phyloP scores from a whole-genome alignment of 2,329 filamentous ascomycete genomes.

The Tolypocladium tropicale region DNA sequence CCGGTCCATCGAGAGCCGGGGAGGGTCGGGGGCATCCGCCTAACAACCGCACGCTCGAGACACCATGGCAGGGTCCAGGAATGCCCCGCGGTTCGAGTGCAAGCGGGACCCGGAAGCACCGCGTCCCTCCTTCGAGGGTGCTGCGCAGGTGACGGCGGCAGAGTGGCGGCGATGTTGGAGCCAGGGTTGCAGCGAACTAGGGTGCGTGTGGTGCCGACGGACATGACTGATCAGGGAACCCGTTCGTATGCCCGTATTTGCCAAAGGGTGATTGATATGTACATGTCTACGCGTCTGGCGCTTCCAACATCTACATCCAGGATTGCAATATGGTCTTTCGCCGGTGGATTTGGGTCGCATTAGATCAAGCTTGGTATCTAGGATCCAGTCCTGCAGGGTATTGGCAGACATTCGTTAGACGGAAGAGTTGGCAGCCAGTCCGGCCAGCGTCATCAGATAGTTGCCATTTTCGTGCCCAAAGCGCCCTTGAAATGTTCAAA shows the following conservation, averaged over 20 bases:
- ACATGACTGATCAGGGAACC: neutral
- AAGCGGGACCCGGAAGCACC: neutral
- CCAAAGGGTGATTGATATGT: no score
- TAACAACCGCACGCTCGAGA: neutral
- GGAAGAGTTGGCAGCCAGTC: neutral
- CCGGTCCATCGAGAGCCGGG: neutral
- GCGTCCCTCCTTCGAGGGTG: constrained; percentile 2
- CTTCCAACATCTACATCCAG: no score
- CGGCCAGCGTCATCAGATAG: neutral
- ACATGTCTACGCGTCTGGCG: neutral
- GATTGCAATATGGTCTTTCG: no score
- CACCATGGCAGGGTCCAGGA: neutral
- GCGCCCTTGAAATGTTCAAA: no score
- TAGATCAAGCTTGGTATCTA: neutral
- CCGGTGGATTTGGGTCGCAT: neutral
- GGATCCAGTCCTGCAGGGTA: neutral
- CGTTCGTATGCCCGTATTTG: neutral
- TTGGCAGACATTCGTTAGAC: neutral
- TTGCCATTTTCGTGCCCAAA: neutral
- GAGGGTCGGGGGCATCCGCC: neutral
- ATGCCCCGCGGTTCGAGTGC: neutral
- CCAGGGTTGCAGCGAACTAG: constrained; percentile 6
- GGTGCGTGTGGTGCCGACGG: neutral
- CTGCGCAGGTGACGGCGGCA: constrained; percentile 2
- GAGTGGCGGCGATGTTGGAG: constrained; percentile 3